A percentile compares a stretch with the other conserved stretches of the same genome.
These are phyloP conservation scores for Lenwebbia sp. DNA, from an alignment of 345 rosid genomes.

Conservation along the genomic window DNA sequence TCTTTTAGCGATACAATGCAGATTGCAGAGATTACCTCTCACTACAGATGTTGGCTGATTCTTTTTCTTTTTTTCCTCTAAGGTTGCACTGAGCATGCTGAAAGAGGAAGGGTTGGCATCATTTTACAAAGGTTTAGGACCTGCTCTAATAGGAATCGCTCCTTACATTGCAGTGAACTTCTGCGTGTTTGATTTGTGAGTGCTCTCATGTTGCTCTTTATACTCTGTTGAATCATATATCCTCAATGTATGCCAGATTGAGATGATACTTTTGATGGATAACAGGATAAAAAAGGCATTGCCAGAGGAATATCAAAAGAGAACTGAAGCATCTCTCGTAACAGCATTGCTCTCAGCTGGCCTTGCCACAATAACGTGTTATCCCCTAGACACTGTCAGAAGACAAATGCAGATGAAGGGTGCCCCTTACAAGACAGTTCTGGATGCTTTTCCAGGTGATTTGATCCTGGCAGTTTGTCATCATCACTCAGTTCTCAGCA, in stretches of 20 bases:
- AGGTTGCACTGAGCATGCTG: slow-evolving; percentile 90
- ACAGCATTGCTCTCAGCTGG: slow-evolving; percentile 82
- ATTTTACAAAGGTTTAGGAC: slow-evolving; percentile 88
- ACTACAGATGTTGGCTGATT: neutral
- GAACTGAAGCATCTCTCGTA: slow-evolving; percentile 65
- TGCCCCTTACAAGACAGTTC: slow-evolving; percentile 73
- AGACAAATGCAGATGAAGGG: slow-evolving; percentile 98
- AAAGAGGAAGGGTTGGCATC: slow-evolving; percentile 89
- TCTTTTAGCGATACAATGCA: neutral
- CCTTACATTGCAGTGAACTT: slow-evolving; percentile 97
- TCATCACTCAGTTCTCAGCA: neutral
- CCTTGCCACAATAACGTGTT: slow-evolving; percentile 84
- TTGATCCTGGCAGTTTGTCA: neutral
- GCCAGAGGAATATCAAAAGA: slow-evolving; percentile 71
- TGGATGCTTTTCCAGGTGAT: slow-evolving; percentile 77
- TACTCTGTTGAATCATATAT: neutral
- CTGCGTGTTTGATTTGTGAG: slow-evolving; percentile 92
- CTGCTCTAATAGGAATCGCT: slow-evolving; percentile 88
- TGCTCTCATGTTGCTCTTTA: slow-evolving; percentile 1
- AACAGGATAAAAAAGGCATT: slow-evolving; percentile 84
- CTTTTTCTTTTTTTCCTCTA: slow-evolving; percentile 2
- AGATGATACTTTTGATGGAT: neutral
- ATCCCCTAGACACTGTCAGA: slow-evolving; percentile 92
- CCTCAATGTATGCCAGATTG: neutral
- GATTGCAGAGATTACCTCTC: neutral